Evolutionary conservation across 2,329 filamentous ascomycete species (phyloP).

Genomic region (Podosphaera xanthii): DNA sequence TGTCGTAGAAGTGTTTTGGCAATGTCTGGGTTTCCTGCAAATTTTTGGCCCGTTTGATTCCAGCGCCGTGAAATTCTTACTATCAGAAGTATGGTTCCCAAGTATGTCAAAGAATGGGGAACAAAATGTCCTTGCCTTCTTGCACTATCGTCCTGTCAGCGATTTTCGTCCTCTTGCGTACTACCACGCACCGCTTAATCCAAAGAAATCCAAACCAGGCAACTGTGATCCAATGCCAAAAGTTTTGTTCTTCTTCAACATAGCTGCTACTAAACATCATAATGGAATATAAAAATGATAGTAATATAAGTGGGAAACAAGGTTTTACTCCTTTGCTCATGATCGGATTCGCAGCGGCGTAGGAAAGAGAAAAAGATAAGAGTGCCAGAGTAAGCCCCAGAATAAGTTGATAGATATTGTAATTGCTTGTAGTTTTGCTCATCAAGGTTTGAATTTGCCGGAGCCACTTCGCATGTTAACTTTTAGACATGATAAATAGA

Average conservation of each 20-base stretch:
- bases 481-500: neutral
- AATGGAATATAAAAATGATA: constrained; percentile 41
- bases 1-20: constrained; percentile 43
- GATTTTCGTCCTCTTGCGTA: neutral
- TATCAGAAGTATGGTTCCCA: constrained; percentile 29
- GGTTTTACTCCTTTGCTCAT: constrained; percentile 16
- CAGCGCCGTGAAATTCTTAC: constrained; percentile 53
- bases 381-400: constrained; percentile 21
- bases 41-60: constrained; percentile 97
- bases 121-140: constrained; percentile 5
- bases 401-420: constrained; percentile 44
- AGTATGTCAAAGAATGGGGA: constrained; percentile 4
- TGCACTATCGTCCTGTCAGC: constrained; percentile 9
- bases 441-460: constrained; percentile 43
- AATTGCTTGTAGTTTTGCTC: constrained; percentile 82
- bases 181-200: constrained; percentile 18
- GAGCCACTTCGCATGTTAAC: constrained; percentile 16
- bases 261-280: constrained; percentile 99
- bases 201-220: constrained; percentile 40
- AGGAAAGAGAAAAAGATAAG: constrained; percentile 16
- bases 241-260: constrained; percentile 94
- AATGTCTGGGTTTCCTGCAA: constrained; percentile 74
- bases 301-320: constrained; percentile 23
- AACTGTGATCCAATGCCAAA: constrained; percentile 82
- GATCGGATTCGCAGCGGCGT: constrained; percentile 19